These are phyloP conservation scores for Amniculicola lignicola DNA, from an alignment of 495 filamentous ascomycete genomes.

Conservation along the genomic window DNA sequence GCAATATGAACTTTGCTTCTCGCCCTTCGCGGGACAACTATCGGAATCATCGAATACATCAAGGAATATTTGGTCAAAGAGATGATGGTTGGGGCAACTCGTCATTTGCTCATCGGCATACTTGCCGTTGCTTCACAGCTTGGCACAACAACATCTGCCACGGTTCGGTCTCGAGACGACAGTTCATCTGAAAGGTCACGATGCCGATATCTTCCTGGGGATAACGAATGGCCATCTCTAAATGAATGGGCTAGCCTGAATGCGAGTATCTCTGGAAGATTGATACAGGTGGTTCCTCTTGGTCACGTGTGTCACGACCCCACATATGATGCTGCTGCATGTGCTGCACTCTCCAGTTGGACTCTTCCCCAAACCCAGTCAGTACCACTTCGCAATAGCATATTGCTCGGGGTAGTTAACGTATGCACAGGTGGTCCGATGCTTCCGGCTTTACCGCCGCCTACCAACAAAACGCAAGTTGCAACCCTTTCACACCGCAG, in stretches of 20 bases:
- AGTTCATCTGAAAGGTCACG: too few species aligned
- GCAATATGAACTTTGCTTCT: too few species aligned
- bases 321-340: conserved; percentile 10
- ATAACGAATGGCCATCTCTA: conserved; percentile 6
- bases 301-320: conserved; percentile 17
- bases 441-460: conserved; percentile 47
- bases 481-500: conserved; percentile 54
- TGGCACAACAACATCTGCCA: too few species aligned
- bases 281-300: conserved; percentile 16
- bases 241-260: conserved; percentile 14
- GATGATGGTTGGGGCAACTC: too few species aligned
- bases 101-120: too few species aligned
- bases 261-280: conserved; percentile 7
- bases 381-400: background rate
- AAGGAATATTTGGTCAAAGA: too few species aligned
- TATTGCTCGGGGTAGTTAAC: background rate
- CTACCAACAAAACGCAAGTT: conserved; percentile 51
- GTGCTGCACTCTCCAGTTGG: conserved; percentile 5
- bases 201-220: conserved; percentile 17
- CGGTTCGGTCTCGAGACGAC: too few species aligned
- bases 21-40: too few species aligned
- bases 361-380: conserved; percentile 3
- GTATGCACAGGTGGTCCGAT: conserved; percentile 7
- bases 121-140: too few species aligned
- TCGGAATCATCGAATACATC: too few species aligned